phyloP scores from a whole-genome alignment of 78 protist genomes.

The Dictyostelium purpureum region DNA sequence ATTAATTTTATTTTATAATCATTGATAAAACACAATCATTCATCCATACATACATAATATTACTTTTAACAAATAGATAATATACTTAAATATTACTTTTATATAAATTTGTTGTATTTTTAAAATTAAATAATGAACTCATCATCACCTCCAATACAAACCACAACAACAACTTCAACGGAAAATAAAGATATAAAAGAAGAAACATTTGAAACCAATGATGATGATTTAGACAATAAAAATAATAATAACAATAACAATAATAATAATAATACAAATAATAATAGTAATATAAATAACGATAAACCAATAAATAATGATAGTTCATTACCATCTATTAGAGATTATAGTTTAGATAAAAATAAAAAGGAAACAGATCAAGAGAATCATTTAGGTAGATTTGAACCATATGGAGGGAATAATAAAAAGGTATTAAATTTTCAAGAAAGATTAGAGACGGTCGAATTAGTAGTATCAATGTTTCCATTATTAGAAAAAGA shows the following conservation, averaged over 20 bases:
- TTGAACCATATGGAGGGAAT: constrained; percentile 10
- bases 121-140: constrained; percentile 1
- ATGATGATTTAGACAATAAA: background rate
- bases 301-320: background rate
- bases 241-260: background rate
- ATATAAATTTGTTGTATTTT: too few relatives aligned
- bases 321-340: constrained; percentile 15
- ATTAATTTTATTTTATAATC: too few relatives aligned
- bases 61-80: background rate
- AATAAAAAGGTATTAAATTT: background rate
- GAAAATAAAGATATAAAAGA: background rate
- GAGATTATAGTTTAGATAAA: background rate
- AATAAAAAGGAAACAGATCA: background rate
- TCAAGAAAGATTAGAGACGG: constrained; percentile 29
- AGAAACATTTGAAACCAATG: background rate
- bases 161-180: background rate
- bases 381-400: background rate
- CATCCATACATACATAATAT: too few relatives aligned
- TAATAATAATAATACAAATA: background rate
- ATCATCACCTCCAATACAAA: background rate
- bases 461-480: constrained; percentile 34
- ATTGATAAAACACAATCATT: too few relatives aligned
- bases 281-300: background rate
- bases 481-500: constrained; percentile 67
- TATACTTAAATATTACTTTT: too few relatives aligned